A percentile compares a stretch with the other conserved stretches of the same genome.
phyloP scores from a whole-genome alignment of 1,284 basidiomycete genomes.

The Ustilago trichophora region DNA sequence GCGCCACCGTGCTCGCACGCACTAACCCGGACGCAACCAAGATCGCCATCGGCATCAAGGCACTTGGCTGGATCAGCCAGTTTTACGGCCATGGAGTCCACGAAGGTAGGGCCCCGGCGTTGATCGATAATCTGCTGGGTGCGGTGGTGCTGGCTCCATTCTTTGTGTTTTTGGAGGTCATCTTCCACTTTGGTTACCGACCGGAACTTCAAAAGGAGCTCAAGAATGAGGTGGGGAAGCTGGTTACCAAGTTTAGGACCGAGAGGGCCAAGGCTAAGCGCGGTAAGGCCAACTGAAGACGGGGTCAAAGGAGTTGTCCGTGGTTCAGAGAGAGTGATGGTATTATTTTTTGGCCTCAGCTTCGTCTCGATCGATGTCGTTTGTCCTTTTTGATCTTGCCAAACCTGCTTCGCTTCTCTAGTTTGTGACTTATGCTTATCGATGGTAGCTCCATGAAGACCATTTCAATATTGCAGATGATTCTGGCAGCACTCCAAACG shows the following conservation, averaged over 20 bases:
- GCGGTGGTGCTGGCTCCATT: constrained; percentile 59
- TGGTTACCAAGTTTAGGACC: constrained; percentile 43
- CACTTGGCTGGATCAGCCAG: constrained; percentile 54
- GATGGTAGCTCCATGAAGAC: no score
- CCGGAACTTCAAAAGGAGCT: constrained; percentile 54
- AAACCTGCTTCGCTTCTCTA: no score
- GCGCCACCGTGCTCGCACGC: constrained; percentile 20
- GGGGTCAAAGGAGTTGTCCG: no score
- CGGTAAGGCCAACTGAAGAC: constrained; percentile 15
- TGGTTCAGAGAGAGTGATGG: no score
- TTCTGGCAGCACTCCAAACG: no score
- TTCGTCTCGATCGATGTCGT: no score
- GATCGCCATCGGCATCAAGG: constrained; percentile 35
- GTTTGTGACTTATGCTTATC: no score
- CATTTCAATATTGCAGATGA: no score
- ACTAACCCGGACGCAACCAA: constrained; percentile 31
- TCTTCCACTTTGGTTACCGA: constrained; percentile 58
- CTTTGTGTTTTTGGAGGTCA: constrained; percentile 58
- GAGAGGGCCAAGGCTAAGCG: constrained; percentile 32
- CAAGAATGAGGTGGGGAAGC: constrained; percentile 53
- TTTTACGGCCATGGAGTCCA: constrained; percentile 61
- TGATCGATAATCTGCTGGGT: constrained; percentile 57
- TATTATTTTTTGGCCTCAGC: no score
- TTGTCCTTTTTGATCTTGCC: no score
- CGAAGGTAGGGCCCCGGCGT: constrained; percentile 55